Percentiles rank a stretch among this genome's conserved stretches.
These are phyloP conservation scores for Penicillium sp. DNA, from an alignment of 2,329 filamentous ascomycete genomes.

Conservation along the genomic window DNA sequence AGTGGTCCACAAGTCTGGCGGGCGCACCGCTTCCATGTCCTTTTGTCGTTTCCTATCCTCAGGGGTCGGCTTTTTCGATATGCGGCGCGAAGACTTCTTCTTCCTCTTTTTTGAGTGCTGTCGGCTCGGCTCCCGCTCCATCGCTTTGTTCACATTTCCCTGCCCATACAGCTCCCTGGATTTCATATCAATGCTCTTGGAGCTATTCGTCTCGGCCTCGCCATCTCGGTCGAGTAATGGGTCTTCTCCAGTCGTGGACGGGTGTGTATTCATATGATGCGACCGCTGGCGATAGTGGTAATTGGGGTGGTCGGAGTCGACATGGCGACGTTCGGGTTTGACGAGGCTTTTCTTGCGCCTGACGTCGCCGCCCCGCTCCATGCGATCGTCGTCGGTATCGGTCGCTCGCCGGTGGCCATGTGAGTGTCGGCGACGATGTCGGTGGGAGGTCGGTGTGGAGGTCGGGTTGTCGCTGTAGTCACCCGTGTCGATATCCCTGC, in stretches of 20 bases:
- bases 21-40: conserved; percentile 65
- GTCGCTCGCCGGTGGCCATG: conserved; percentile 49
- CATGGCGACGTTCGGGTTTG: conserved; percentile 81
- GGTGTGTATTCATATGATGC: conserved; percentile 84
- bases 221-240: conserved; percentile 73
- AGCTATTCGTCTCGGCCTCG: conserved; percentile 55
- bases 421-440: conserved; percentile 43
- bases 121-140: conserved; percentile 40
- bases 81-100: conserved; percentile 69
- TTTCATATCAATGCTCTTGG: conserved; percentile 64
- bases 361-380: conserved; percentile 53
- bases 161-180: conserved; percentile 36
- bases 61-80: conserved; percentile 57
- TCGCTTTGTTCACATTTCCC: conserved; percentile 45
- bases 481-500: conserved; percentile 70
- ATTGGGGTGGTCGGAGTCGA: conserved; percentile 85
- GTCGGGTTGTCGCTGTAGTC: conserved; percentile 39
- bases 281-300: conserved; percentile 96
- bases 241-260: conserved; percentile 90
- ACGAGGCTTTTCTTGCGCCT: conserved; percentile 83
- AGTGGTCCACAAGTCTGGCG: conserved; percentile 89
- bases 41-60: conserved; percentile 63
- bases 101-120: conserved; percentile 48
- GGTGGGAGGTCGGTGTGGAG: conserved; percentile 38
- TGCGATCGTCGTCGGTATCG: conserved; percentile 53